phyloP scores from a whole-genome alignment of 306 rosid genomes.

The Erythrophleum fordii region DNA sequence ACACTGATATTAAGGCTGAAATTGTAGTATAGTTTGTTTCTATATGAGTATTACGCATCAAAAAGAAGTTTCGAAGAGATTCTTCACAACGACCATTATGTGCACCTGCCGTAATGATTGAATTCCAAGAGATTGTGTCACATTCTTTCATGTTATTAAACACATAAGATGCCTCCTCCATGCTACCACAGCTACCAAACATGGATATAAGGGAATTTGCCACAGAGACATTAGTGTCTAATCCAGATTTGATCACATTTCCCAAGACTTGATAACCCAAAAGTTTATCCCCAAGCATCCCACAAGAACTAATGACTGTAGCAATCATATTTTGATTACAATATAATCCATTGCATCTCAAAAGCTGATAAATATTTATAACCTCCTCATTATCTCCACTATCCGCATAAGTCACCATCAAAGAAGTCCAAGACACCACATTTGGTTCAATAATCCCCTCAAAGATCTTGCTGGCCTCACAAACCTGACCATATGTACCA shows the following conservation, averaged over 20 bases:
- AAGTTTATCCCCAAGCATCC: conserved; percentile 61
- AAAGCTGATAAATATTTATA: conserved; percentile 53
- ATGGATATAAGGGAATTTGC: conserved; percentile 78
- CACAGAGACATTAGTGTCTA: conserved; percentile 67
- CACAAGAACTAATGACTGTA: conserved; percentile 71
- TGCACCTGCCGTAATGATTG: conserved; percentile 73
- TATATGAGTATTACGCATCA: conserved; percentile 58
- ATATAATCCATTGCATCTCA: conserved; percentile 49
- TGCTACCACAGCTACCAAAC: conserved; percentile 65
- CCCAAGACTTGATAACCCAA: conserved; percentile 79
- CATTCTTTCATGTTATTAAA: conserved; percentile 71
- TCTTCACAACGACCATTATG: conserved; percentile 64
- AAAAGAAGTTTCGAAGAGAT: conserved; percentile 57
- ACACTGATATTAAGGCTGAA: conserved; percentile 64
- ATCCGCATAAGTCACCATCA: conserved; percentile 74
- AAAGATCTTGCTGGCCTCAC: conserved; percentile 57
- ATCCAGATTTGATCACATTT: conserved; percentile 66
- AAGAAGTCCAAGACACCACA: conserved; percentile 93
- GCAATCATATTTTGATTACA: conserved; percentile 77
- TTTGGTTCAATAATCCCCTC: conserved; percentile 79
- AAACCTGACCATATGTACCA: conserved; percentile 58
- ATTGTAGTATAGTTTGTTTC: conserved; percentile 64
- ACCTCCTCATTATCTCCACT: conserved; percentile 62
- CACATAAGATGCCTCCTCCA: conserved; percentile 65
- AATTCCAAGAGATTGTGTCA: conserved; percentile 93